Percentiles rank a stretch among this genome's conserved stretches.
These are phyloP conservation scores for Dalbergia cultrata DNA, from an alignment of 306 rosid species.

Conservation along the genomic window DNA sequence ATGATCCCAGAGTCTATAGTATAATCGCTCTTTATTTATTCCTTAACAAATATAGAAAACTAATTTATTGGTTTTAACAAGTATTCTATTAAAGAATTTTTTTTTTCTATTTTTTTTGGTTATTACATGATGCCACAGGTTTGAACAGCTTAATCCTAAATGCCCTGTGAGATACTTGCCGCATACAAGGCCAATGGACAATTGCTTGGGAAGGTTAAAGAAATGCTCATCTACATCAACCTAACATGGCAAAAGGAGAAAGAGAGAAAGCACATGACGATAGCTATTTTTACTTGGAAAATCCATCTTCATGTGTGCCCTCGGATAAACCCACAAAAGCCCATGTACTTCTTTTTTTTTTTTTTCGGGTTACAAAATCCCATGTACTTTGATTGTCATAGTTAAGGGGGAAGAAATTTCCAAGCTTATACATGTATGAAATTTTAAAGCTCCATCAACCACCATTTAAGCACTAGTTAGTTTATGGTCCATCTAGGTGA, in stretches of 20 bases:
- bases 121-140: constrained; percentile 49
- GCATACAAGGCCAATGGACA: constrained; percentile 79
- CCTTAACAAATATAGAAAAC: neutral
- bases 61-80: neutral
- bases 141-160: constrained; percentile 64
- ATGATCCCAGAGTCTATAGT: too few relatives aligned
- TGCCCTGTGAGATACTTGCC: constrained; percentile 73
- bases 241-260: constrained; percentile 15
- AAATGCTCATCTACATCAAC: constrained; percentile 47
- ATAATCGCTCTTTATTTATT: neutral
- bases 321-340: constrained; percentile 3
- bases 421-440: constrained; percentile 5
- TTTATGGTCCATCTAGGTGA: neutral
- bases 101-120: constrained; percentile 12
- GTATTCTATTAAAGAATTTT: neutral
- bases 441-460: constrained; percentile 4
- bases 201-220: constrained; percentile 74
- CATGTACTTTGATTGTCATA: constrained; percentile 19
- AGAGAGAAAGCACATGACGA: constrained; percentile 12
- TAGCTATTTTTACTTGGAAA: constrained; percentile 37
- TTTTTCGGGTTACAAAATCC: neutral
- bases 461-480: constrained; percentile 30
- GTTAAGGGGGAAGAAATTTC: neutral
- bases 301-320: constrained; percentile 30
- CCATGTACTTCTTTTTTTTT: neutral